Evolutionary conservation across 148 eudicot species (phyloP), one percentile per base, ranked within the genome.

Genomic region (Chenopodium suecicum): DNA sequence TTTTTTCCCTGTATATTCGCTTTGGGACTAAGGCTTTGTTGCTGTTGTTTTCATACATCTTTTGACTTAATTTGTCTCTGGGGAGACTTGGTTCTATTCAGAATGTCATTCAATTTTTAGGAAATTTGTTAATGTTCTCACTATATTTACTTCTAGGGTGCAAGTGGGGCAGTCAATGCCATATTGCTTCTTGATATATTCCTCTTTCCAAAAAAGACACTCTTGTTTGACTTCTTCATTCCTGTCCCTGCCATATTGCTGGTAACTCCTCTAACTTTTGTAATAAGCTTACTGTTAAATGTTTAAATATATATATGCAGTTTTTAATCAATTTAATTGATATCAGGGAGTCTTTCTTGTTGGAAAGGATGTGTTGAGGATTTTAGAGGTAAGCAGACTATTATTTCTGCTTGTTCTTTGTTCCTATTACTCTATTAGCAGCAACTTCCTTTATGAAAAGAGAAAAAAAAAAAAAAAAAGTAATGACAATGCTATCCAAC

Each of bases 101-200:
- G 46, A 3, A 69, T 69, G 14, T 69, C 27, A 27, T 65, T n/a
- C 69, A 29, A 70, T 37, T 19, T 19, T 46, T 73, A 10, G 58
- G 7, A 54, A 56, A 25, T 37, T 16, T 31, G n/a, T 34, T 46
- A 74, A 52, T 71, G 52, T 23, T 20, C 54, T 70, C 29, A 62
- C 77, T 62, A 5, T 6, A 13, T 73, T 54, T 80, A 67, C 79
- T 80, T 82, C 5, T 60, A 94, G 95, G 98, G 98, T 78, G 98
- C 98, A 63, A 94, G 95, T 85, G 98, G 97, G 68, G 97, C 98
- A 23, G 94, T 90, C 69, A 91, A 90, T 85, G 98, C 98, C 65
- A 91, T 94, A 70, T 85, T 93, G 94, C 89, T 94, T 82, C 97
- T 94, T 17, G 86, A 93, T 84, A 90, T 94, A 83, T 94, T 94